Conservation (phyloP, 2,329 filamentous ascomycete species). For the Colletotrichum truncatum region DNA sequence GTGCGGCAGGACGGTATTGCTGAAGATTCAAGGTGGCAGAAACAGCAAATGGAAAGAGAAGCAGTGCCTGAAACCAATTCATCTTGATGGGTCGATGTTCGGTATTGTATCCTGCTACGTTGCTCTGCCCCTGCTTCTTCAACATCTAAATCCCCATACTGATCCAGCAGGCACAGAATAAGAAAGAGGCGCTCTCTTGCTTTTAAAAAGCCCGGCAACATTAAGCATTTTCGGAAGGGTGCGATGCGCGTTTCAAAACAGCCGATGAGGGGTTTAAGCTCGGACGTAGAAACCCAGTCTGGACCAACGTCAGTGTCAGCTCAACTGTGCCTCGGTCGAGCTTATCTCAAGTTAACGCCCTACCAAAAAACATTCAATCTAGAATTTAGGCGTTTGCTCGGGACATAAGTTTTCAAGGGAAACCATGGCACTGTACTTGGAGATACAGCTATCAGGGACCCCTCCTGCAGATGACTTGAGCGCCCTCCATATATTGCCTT, state of each 20-base stretch:
- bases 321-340: conserved; percentile 10
- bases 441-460: no score
- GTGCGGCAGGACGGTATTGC: conserved; percentile 15
- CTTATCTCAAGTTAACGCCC: conserved; percentile 7
- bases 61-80: neutral
- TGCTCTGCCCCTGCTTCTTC: neutral
- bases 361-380: no score
- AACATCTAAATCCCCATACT: neutral
- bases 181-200: neutral
- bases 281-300: conserved; percentile 4
- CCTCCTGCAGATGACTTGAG: no score
- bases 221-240: conserved; percentile 21
- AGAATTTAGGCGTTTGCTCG: no score
- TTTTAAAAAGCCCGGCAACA: neutral
- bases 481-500: no score
- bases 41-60: conserved; percentile 7
- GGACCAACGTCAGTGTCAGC: conserved; percentile 21
- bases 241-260: conserved; percentile 28
- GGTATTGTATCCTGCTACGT: neutral
- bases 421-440: no score
- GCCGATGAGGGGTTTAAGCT: conserved; percentile 19
- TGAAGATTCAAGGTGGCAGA: conserved; percentile 27
- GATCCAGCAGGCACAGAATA: accelerated
- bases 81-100: neutral
- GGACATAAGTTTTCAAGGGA: no score